Conservation (phyloP, 129 eudicot species). For the Solidago caesia region DNA sequence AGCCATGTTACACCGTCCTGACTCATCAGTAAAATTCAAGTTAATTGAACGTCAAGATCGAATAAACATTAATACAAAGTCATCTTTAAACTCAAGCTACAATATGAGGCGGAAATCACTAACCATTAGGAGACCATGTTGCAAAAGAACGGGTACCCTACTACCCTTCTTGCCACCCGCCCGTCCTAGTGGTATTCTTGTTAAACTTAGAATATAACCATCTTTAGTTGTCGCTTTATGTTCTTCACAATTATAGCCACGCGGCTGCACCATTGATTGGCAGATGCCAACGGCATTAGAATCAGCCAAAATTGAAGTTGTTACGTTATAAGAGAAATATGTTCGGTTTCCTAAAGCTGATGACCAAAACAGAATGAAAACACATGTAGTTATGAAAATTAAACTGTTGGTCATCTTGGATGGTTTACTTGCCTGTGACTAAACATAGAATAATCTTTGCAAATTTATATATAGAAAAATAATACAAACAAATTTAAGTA, state of each 20-base stretch:
- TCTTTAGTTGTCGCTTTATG: slow-evolving; percentile 70
- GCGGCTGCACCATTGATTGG: slow-evolving; percentile 48
- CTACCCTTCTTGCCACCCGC: slow-evolving; percentile 36
- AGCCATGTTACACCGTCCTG: slow-evolving; percentile 74
- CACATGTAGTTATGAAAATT: slow-evolving; percentile 8
- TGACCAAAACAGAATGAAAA: slow-evolving; percentile 31
- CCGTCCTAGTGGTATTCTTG: slow-evolving; percentile 56
- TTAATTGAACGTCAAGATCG: not conserved
- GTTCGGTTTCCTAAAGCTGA: slow-evolving; percentile 38
- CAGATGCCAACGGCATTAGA: slow-evolving; percentile 56
- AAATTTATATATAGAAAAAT: slow-evolving; percentile 21
- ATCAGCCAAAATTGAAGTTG: slow-evolving; percentile 31
- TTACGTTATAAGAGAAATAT: slow-evolving; percentile 19
- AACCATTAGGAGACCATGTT: slow-evolving; percentile 72
- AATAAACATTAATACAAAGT: not conserved
- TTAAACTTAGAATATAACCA: slow-evolving; percentile 62
- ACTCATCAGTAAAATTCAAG: not conserved
- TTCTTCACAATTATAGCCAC: slow-evolving; percentile 56
- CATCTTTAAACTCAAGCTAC: not conserved
- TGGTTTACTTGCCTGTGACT: slow-evolving; percentile 33
- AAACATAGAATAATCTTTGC: slow-evolving; percentile 22
- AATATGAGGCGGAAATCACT: not conserved
- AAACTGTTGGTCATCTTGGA: slow-evolving; percentile 41
- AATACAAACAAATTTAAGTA: slow-evolving; percentile 31
- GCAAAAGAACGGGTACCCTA: slow-evolving; percentile 60